phyloP scores from a whole-genome alignment of 2,329 filamentous ascomycete genomes.

The Aspergillus quadrilineatus region DNA sequence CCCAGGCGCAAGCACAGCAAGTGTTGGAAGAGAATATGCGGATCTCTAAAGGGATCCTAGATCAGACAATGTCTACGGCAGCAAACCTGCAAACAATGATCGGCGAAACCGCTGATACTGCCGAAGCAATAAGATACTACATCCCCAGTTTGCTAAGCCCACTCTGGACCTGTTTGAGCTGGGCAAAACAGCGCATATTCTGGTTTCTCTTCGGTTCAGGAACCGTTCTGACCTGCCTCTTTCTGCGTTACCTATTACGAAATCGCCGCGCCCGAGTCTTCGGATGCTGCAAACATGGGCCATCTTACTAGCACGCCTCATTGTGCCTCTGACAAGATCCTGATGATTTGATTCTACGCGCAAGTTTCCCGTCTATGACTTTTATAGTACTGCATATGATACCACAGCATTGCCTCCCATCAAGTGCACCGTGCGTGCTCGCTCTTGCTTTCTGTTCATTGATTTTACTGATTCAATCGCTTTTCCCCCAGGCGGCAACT shows the following conservation, averaged over 20 bases:
- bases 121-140: conserved; percentile 10
- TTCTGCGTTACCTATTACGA: too few species aligned
- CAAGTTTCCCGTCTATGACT: neutral
- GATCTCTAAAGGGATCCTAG: conserved; percentile 34
- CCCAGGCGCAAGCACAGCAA: conserved; percentile 30
- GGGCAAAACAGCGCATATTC: too few species aligned
- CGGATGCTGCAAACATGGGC: neutral
- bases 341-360: neutral
- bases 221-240: neutral
- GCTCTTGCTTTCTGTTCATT: neutral
- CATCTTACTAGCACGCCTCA: neutral
- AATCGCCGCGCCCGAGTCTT: too few species aligned
- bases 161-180: neutral
- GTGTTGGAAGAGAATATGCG: conserved; percentile 27
- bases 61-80: conserved; percentile 27
- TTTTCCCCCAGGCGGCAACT: neutral
- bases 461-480: neutral
- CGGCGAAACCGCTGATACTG: conserved; percentile 30
- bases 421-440: neutral
- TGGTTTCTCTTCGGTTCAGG: too few species aligned
- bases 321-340: neutral
- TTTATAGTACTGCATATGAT: neutral
- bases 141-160: conserved; percentile 20
- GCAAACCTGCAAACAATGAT: conserved; percentile 33
- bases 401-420: neutral